These are phyloP conservation scores for Petunia axillaris DNA, from an alignment of 257 asterid species.

Conservation along the genomic window DNA sequence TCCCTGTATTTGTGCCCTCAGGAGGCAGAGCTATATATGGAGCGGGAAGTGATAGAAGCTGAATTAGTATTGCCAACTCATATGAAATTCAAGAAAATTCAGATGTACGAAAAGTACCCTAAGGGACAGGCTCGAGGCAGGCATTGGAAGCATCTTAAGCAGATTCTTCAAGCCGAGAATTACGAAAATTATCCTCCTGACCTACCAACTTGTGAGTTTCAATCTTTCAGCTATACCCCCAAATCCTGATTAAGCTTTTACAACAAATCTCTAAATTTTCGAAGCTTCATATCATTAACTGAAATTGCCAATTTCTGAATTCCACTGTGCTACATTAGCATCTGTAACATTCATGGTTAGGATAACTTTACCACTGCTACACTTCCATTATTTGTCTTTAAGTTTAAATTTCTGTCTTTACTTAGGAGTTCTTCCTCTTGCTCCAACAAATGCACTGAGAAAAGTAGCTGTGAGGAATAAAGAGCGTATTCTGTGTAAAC, in stretches of 20 bases:
- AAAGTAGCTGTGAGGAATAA: no score
- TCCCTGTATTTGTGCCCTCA: no score
- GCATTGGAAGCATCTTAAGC: slow-evolving; percentile 94
- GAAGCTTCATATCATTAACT: no score
- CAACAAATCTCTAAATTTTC: no score
- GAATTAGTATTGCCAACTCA: slow-evolving; percentile 81
- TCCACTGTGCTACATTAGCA: not conserved
- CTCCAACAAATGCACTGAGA: no score
- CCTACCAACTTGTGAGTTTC: slow-evolving; percentile 72
- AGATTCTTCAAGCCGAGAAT: slow-evolving; percentile 84
- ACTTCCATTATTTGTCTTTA: not conserved
- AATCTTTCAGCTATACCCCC: not conserved
- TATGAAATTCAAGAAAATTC: slow-evolving; percentile 84
- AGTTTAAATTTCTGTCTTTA: not conserved
- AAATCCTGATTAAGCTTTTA: not conserved
- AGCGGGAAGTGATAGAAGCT: slow-evolving; percentile 79
- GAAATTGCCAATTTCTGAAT: not conserved
- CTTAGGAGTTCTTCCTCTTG: no score
- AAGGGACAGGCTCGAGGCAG: slow-evolving; percentile 88
- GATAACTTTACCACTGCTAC: not conserved
- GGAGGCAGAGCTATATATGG: slow-evolving; percentile 40
- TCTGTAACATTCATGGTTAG: not conserved
- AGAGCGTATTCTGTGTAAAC: no score
- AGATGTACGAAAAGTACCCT: slow-evolving; percentile 86
- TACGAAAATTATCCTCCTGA: slow-evolving; percentile 69